phyloP scores from a whole-genome alignment of 768 basidiomycete species.

The Lactifluus piperatus region DNA sequence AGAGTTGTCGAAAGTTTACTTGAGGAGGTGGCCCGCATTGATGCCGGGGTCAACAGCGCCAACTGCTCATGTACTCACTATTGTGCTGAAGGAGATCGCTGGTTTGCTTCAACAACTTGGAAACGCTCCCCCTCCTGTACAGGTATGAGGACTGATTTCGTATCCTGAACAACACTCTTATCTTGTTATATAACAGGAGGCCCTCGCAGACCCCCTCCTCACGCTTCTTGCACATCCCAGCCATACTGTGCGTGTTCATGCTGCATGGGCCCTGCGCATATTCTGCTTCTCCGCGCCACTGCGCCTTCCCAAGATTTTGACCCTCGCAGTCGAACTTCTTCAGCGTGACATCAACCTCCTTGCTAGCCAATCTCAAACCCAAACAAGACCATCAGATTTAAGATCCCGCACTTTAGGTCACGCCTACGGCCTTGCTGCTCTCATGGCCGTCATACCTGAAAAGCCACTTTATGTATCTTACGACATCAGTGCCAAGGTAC shows the following conservation, averaged over 20 bases:
- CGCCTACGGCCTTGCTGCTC: slow-evolving; percentile 80
- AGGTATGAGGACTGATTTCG: slow-evolving; percentile 34
- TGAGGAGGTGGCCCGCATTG: slow-evolving; percentile 89
- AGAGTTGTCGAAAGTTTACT: slow-evolving; percentile 70
- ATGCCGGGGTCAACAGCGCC: slow-evolving; percentile 80
- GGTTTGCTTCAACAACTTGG: slow-evolving; percentile 84
- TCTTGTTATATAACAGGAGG: slow-evolving; percentile 38
- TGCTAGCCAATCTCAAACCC: slow-evolving; percentile 37
- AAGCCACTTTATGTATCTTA: slow-evolving; percentile 92
- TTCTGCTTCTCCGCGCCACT: slow-evolving; percentile 89
- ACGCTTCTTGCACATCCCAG: slow-evolving; percentile 82
- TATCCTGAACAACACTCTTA: not conserved
- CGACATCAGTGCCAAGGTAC: slow-evolving; percentile 82
- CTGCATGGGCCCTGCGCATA: slow-evolving; percentile 81
- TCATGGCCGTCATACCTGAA: slow-evolving; percentile 79
- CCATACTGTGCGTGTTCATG: slow-evolving; percentile 77
- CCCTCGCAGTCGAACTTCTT: slow-evolving; percentile 69
- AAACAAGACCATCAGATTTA: slow-evolving; percentile 62
- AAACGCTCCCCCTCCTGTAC: slow-evolving; percentile 83
- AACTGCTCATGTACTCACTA: slow-evolving; percentile 52
- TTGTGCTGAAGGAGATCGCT: slow-evolving; percentile 76
- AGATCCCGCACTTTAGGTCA: slow-evolving; percentile 71
- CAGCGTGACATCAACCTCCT: slow-evolving; percentile 75
- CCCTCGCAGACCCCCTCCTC: slow-evolving; percentile 75
- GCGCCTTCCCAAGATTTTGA: slow-evolving; percentile 70